phyloP scores from a whole-genome alignment of 2,329 filamentous ascomycete species.

The Sclerotiophoma versabilis region DNA sequence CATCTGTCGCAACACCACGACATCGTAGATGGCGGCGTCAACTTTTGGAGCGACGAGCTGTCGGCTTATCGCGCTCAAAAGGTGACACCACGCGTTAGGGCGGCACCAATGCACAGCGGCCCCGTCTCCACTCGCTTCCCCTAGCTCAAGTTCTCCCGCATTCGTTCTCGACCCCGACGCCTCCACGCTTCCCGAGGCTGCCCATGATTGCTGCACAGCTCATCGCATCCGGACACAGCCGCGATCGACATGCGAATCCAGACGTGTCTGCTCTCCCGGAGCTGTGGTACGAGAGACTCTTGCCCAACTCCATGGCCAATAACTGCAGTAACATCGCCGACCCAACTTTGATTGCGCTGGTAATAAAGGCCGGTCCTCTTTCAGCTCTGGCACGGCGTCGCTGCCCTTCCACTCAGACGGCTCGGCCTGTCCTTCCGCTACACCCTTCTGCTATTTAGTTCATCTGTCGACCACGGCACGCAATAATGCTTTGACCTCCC shows the following conservation, averaged over 20 bases:
- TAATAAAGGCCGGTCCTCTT: conserved; percentile 1
- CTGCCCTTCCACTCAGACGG: conserved; percentile 5
- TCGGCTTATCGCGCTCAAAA: background rate
- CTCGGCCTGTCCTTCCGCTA: conserved; percentile 3
- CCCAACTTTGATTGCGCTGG: conserved; percentile 5
- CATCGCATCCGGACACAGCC: conserved; percentile 1
- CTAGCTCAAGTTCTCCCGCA: background rate
- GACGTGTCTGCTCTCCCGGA: conserved; percentile 3
- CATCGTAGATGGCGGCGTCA: background rate
- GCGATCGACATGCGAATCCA: conserved; percentile 1
- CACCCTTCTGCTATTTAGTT: conserved; percentile 10
- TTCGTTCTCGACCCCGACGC: conserved; percentile 4
- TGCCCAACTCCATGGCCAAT: background rate
- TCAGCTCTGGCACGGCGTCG: conserved; percentile 3
- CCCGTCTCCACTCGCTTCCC: conserved; percentile 6
- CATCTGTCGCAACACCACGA: background rate
- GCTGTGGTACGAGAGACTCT: background rate
- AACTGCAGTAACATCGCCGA: background rate
- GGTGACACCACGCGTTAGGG: background rate
- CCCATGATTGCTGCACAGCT: conserved; percentile 3
- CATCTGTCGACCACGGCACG: conserved; percentile 7
- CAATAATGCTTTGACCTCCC: conserved; percentile 3
- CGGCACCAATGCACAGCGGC: background rate
- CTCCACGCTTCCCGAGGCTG: conserved; percentile 2
- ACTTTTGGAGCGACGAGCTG: background rate